Evolutionary conservation across 73 alveolate species (phyloP).

Genomic region (Paramecium sonneborni): DNA sequence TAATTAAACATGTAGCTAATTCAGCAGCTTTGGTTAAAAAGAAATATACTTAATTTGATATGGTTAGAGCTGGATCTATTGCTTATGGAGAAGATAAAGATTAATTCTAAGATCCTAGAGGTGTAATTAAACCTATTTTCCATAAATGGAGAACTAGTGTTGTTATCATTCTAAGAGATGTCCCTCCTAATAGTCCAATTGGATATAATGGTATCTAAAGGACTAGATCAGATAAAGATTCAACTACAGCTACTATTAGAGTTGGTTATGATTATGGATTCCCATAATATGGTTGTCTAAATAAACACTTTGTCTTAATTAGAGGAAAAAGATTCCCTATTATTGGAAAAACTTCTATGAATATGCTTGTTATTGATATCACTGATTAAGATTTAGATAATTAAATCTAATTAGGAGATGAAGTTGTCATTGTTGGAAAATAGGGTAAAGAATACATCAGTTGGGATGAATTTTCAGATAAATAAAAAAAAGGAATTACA

Average conservation of each 20-base stretch:
- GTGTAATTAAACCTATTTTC: neutral
- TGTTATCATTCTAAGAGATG: neutral
- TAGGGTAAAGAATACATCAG: neutral
- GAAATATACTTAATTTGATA: neutral
- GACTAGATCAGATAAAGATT: neutral
- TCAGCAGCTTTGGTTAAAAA: neutral
- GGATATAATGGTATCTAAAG: neutral
- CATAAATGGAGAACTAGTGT: conserved; percentile 12
- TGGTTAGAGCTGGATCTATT: conserved; percentile 26
- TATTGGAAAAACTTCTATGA: neutral
- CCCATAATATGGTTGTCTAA: conserved; percentile 1
- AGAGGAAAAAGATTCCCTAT: conserved; percentile 23
- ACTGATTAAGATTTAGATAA: neutral
- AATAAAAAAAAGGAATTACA: neutral
- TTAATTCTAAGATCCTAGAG: neutral
- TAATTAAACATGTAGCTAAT: conserved; percentile 3
- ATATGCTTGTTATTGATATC: conserved; percentile 19
- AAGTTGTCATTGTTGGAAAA: neutral
- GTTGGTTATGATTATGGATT: conserved; percentile 39
- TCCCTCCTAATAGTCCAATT: conserved; percentile 1
- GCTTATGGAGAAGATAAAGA: conserved; percentile 12
- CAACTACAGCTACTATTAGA: conserved; percentile 8
- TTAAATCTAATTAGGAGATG: neutral
- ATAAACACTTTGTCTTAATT: neutral
- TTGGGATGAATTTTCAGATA: neutral